These are phyloP conservation scores for Rhipidocladum racemiflorum DNA, from an alignment of 176 grass and related monocot species.

Conservation along the genomic window DNA sequence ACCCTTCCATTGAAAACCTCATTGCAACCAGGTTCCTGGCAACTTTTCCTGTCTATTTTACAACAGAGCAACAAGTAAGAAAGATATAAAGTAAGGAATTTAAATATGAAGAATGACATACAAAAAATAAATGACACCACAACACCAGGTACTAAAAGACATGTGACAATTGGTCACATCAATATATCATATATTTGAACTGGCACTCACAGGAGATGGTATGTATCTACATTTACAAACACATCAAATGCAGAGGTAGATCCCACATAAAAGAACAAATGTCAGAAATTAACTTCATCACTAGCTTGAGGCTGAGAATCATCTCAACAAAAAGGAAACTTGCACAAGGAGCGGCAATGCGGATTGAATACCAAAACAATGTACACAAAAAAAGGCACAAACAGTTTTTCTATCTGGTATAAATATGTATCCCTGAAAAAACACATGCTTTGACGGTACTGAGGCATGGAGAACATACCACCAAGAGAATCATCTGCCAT, in stretches of 20 bases:
- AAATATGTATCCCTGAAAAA: not conserved
- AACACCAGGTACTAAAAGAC: not conserved
- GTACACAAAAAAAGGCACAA: not conserved
- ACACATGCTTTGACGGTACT: slow-evolving; percentile 4
- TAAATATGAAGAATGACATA: not conserved
- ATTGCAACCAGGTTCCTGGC: slow-evolving; percentile 41
- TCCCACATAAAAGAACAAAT: slow-evolving; percentile 14
- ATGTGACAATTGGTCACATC: not conserved
- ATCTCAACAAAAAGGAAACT: slow-evolving; percentile 4
- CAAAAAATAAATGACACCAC: not conserved
- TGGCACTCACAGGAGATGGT: not conserved
- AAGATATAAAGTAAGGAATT: not conserved
- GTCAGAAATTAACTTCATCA: not conserved
- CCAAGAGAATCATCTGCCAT: slow-evolving; percentile 33
- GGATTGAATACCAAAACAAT: not conserved
- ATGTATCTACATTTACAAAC: not conserved
- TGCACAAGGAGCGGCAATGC: not conserved
- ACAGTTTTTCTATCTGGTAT: slow-evolving; percentile 4
- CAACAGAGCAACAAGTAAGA: slow-evolving; percentile 26
- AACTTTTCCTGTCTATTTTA: slow-evolving; percentile 27
- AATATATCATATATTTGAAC: slow-evolving; percentile 10
- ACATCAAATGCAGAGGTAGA: not conserved
- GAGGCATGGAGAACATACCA: slow-evolving; percentile 36
- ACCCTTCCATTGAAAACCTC: slow-evolving; percentile 20
- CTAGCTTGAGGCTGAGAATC: not conserved